Percentiles rank a stretch among this genome's conserved stretches.
These are phyloP conservation scores for Dujonia santamariae DNA, from an alignment of 1,139 yeast species.

Conservation along the genomic window DNA sequence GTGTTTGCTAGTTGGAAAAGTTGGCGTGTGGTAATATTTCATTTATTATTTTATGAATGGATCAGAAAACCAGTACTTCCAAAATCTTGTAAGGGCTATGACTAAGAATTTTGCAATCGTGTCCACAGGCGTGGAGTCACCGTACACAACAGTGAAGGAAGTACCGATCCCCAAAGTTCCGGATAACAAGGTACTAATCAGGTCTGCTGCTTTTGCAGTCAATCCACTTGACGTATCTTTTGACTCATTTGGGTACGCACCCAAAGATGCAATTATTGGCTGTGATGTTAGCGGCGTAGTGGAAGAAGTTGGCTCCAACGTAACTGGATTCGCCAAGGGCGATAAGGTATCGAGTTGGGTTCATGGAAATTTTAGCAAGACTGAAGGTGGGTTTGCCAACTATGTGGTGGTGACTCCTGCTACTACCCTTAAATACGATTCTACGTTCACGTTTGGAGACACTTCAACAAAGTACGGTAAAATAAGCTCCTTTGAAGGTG, in stretches of 20 bases:
- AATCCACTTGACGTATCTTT: conserved; percentile 83
- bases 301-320: conserved; percentile 25
- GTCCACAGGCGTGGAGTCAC: background rate
- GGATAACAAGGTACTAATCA: conserved; percentile 47
- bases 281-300: conserved; percentile 29
- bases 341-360: conserved; percentile 22
- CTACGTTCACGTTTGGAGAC: conserved; percentile 15
- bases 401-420: conserved; percentile 16
- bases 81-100: too few species aligned
- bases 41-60: too few species aligned
- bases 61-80: too few species aligned
- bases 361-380: conserved; percentile 17
- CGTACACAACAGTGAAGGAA: conserved; percentile 15
- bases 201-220: conserved; percentile 57
- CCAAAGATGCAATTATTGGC: conserved; percentile 19
- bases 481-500: conserved; percentile 44
- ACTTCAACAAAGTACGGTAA: conserved; percentile 30
- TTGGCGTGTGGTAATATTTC: too few species aligned
- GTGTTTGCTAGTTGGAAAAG: too few species aligned
- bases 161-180: conserved; percentile 30
- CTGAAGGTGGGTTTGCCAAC: conserved; percentile 21
- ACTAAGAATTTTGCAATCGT: background rate
- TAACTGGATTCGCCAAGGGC: conserved; percentile 20
- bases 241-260: conserved; percentile 21
- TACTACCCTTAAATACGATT: conserved; percentile 16